Percentiles rank a stretch among this genome's conserved stretches.
Evolutionary conservation across 2,329 filamentous ascomycete species (phyloP).

Genomic region (Phoma sp.): DNA sequence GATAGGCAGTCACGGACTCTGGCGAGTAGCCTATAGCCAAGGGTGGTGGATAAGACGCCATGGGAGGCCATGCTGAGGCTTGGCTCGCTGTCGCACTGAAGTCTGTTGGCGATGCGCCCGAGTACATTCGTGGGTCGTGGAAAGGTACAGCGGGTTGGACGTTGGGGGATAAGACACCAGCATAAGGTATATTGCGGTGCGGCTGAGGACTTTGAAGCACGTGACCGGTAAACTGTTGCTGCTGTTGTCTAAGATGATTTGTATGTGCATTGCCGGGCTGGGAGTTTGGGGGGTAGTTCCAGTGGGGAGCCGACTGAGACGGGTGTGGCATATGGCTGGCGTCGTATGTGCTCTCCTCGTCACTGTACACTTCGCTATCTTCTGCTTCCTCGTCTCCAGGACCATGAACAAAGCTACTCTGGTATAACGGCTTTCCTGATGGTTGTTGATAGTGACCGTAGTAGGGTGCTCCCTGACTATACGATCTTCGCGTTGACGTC

Average conservation of each 20-base stretch:
- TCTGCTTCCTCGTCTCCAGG: conserved; percentile 26
- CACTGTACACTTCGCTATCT: conserved; percentile 27
- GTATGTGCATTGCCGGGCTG: conserved; percentile 34
- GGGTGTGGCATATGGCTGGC: conserved; percentile 20
- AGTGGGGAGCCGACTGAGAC: conserved; percentile 28
- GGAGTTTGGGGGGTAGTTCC: conserved; percentile 30
- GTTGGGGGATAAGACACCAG: conserved; percentile 32
- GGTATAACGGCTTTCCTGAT: conserved; percentile 40
- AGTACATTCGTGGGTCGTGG: conserved; percentile 35
- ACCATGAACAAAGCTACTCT: conserved; percentile 41
- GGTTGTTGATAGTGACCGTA: conserved; percentile 17
- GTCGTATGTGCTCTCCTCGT: conserved; percentile 23
- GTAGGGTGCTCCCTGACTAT: conserved; percentile 18
- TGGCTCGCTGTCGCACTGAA: conserved; percentile 27
- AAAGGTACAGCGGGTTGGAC: conserved; percentile 34
- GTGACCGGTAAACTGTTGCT: conserved; percentile 42
- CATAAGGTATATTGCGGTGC: conserved; percentile 39
- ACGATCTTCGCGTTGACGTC: conserved; percentile 28
- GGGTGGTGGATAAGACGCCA: conserved; percentile 30
- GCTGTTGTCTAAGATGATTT: conserved; percentile 37
- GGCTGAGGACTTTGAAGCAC: conserved; percentile 47
- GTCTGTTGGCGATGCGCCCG: conserved; percentile 33
- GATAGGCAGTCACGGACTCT: conserved; percentile 35
- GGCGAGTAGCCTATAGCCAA: conserved; percentile 35
- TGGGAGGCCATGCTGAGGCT: conserved; percentile 31